Conservation (phyloP, 2,329 filamentous ascomycete species). For the Cytospora mali region DNA sequence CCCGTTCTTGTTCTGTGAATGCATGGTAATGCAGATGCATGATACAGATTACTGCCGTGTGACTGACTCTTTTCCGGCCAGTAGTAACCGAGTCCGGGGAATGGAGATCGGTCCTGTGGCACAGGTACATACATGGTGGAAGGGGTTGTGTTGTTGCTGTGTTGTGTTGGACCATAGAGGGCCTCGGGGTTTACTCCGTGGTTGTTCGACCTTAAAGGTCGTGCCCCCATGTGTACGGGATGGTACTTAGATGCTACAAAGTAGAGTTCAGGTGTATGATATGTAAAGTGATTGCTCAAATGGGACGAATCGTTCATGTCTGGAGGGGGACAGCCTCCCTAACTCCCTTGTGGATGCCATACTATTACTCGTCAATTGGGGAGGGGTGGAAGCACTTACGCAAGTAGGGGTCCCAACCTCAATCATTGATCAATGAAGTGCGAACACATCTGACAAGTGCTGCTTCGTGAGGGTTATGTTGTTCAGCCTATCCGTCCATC, state of each 20-base stretch:
- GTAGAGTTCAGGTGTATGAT: not conserved
- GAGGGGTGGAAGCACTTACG: not conserved
- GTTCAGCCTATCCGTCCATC: not conserved
- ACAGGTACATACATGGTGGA: slow-evolving; percentile 1
- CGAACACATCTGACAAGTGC: slow-evolving; percentile 16
- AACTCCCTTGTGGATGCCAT: no score
- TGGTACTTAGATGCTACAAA: not conserved
- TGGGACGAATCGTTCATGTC: no score
- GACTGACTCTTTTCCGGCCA: not conserved
- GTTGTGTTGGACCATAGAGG: not conserved
- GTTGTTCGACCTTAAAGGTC: not conserved
- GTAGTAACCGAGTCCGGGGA: slow-evolving; percentile 19
- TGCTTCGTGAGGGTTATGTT: not conserved
- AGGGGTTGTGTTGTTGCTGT: not conserved
- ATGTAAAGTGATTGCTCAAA: not conserved
- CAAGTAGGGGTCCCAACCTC: not conserved
- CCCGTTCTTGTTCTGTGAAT: not conserved
- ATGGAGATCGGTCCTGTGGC: slow-evolving; percentile 7
- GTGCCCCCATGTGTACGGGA: not conserved
- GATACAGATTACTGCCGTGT: not conserved
- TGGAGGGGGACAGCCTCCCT: no score
- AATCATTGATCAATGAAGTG: slow-evolving; percentile 12
- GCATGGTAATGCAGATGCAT: slow-evolving; percentile 18
- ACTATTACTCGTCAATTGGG: not conserved
- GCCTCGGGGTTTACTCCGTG: not conserved